A percentile compares a stretch with the other conserved stretches of the same genome.
Conservation (phyloP, 345 rosid genomes). For the Cardamine occulta region DNA sequence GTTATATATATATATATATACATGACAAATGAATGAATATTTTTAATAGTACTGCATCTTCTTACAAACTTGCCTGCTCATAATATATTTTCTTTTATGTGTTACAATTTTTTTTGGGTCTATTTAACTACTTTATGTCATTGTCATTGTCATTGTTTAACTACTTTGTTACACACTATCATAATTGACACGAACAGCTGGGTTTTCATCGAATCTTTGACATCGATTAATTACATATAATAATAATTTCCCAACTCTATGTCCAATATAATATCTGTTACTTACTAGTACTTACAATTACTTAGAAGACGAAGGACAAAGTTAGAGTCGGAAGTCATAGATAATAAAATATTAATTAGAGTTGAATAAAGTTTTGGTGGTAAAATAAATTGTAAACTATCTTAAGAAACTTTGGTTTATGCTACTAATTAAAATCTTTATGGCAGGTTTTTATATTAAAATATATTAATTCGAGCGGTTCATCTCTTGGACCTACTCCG, state of each 20-base stretch:
- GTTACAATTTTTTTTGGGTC: background rate
- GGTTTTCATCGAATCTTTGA: conserved; percentile 4
- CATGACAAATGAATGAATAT: conserved; percentile 17
- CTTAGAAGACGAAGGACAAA: background rate
- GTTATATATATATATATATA: conserved; percentile 1
- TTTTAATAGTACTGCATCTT: background rate
- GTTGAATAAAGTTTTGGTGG: too few species aligned
- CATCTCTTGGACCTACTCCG: background rate
- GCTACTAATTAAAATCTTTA: background rate
- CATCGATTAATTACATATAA: background rate
- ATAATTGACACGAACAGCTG: background rate
- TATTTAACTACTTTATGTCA: conserved; percentile 1
- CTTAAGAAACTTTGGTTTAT: too few species aligned
- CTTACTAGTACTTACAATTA: background rate
- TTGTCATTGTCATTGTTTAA: background rate
- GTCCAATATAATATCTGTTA: background rate
- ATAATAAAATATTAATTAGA: too few species aligned
- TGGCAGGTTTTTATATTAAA: background rate
- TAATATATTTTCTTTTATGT: background rate
- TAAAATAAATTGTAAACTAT: too few species aligned
- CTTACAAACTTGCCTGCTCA: conserved; percentile 3
- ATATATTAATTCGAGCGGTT: background rate
- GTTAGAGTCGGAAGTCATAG: too few species aligned
- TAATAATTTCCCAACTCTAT: background rate
- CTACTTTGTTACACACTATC: background rate